Conservation (phyloP, 1,284 basidiomycete genomes). For the Sanguinoderma infundibulare region DNA sequence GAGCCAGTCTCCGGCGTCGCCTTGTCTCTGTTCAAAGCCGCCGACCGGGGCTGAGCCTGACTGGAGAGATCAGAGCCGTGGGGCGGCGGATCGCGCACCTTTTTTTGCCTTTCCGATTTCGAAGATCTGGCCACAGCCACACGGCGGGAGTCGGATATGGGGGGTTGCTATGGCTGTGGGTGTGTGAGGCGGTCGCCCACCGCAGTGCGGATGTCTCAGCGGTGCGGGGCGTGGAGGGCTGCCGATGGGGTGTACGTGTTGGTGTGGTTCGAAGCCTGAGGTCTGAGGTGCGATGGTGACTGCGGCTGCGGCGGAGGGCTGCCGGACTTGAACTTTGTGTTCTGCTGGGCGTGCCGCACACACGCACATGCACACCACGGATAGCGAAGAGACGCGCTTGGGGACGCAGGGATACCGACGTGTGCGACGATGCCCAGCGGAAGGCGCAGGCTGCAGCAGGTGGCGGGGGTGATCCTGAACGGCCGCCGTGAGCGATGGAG, state of each 20-base stretch:
- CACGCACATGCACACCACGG: no score
- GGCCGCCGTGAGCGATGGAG: no score
- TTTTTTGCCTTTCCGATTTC: background rate
- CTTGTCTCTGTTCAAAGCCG: no score
- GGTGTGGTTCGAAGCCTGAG: no score
- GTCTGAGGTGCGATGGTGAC: background rate
- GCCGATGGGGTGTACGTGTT: background rate
- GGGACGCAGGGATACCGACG: no score
- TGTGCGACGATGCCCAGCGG: no score
- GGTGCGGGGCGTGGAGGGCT: background rate
- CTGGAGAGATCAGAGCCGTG: background rate
- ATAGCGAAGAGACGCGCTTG: no score
- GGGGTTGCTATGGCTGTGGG: background rate
- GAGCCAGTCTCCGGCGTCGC: no score
- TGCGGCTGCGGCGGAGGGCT: background rate
- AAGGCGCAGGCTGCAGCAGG: no score
- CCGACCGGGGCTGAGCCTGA: no score
- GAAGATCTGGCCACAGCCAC: background rate
- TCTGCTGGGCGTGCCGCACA: no score
- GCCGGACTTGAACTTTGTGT: background rate
- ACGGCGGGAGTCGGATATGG: background rate
- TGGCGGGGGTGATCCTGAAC: no score
- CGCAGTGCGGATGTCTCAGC: background rate
- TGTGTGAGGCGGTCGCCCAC: background rate
- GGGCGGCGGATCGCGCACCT: background rate